A percentile compares a stretch with the other conserved stretches of the same genome.
phyloP scores from a whole-genome alignment of 2,329 filamentous ascomycete genomes.

The Trichoderma atrobrunneum region DNA sequence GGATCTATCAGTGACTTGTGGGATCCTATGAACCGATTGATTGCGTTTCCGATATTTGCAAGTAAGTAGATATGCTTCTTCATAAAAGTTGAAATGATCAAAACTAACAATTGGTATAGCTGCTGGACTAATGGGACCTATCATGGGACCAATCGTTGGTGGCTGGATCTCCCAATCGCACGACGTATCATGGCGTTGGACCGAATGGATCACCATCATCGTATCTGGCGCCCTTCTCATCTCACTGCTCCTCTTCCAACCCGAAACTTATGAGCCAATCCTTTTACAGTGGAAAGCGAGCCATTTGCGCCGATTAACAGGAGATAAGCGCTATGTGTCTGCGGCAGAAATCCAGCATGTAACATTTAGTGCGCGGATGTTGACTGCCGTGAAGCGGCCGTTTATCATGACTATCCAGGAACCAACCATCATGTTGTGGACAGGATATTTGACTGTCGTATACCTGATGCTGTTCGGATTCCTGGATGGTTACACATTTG shows the following conservation, averaged over 20 bases:
- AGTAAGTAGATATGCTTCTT: not conserved
- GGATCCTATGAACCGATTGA: not conserved
- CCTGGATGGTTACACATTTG: constrained; percentile 2
- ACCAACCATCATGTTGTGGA: constrained; percentile 12
- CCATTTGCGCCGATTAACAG: not conserved
- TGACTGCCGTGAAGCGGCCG: not conserved
- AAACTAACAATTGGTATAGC: not conserved
- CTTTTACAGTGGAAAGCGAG: constrained; percentile 7
- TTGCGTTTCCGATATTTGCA: constrained; percentile 9
- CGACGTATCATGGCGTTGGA: constrained; percentile 8
- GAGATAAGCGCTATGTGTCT: constrained; percentile 3
- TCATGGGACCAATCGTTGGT: not conserved
- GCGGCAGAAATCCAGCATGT: not conserved
- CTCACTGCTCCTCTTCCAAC: constrained; percentile 5
- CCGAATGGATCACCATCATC: constrained; percentile 8
- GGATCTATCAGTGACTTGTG: constrained; percentile 7
- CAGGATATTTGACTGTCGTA: not conserved
- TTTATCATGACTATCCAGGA: constrained; percentile 8
- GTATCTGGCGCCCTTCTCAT: not conserved
- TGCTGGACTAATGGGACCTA: not conserved
- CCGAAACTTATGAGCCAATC: not conserved
- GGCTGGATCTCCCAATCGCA: not conserved
- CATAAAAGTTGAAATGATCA: too few species aligned
- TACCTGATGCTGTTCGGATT: constrained; percentile 9
- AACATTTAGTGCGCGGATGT: not conserved